Base-by-base conservation (phyloP, 1,284 basidiomycete species). In the Melampsora abietis-canadensis region DNA sequence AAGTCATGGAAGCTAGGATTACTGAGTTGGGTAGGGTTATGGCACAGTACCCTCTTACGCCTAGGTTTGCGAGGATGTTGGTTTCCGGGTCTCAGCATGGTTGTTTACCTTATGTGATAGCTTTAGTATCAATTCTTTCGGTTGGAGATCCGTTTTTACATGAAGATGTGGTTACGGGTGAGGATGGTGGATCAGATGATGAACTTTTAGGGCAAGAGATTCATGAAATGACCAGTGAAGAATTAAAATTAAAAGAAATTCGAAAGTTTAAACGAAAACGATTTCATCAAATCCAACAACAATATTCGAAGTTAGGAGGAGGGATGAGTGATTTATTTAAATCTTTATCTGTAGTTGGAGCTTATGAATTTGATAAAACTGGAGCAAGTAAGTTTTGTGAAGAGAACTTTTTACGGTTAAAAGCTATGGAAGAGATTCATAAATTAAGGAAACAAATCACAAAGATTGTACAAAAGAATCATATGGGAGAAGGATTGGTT, bases 371-470 rank as follows among this genome's bases (percentile, higher is more conserved):
- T 82, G 89, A 90, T 30, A 34, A 17, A 62, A 34, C 19, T 34
- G 27, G 19, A 30, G 27, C 59, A 48, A 85, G 86, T 68, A 82
- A 86, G 27, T 99, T 98, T 82, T 98, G 96, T 82, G 82, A 84
- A 8, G 87, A 91, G 65, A 92, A 98, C 82, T 98, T 96, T 80
- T 88, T 65, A 72, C 15, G 15, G 62, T 24, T 19, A 4, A 76
- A 95, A 92, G 92, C 94, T 0, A 98, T 99, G 94, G 92, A 97
- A 83, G 96, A 99, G 84, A 96, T 98, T 57, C 94, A 95, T 82
- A 98, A 98, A 82, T 85, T 99, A n/a, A 88, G 94, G 51, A 86
- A 88, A 0, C 96, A 97, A 80, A 90, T 97, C 76, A 91, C 87
- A 79, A 88, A 85, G 78, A 94, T 96, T 68, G 90, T 94, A 0